Percentiles rank a stretch among this genome's conserved stretches.
Conservation (phyloP, 257 asterid species). For the Mitragyna speciosa region DNA sequence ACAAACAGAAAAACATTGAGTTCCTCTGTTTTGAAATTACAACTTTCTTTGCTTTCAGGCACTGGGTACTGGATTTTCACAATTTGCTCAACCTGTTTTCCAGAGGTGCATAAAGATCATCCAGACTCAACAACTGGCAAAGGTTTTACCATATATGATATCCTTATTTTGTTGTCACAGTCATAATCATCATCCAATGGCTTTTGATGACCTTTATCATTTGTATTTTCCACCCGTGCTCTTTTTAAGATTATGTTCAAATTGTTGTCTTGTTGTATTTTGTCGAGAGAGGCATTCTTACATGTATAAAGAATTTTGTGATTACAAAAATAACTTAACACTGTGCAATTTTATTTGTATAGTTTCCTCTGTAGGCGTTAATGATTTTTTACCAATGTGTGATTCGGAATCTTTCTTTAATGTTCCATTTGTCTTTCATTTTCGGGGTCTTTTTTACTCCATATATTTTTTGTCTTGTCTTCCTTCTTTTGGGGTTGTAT, state of each 20-base stretch:
- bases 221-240: background rate
- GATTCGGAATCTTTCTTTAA: background rate
- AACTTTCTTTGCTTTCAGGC: conserved; percentile 55
- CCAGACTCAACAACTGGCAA: conserved; percentile 89
- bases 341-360: background rate
- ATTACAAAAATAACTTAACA: background rate
- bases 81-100: conserved; percentile 88
- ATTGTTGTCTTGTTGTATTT: background rate
- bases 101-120: conserved; percentile 94
- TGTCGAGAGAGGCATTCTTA: background rate
- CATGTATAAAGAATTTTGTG: background rate
- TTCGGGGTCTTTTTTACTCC: background rate
- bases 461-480: background rate
- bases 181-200: background rate
- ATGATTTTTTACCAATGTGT: background rate
- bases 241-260: background rate
- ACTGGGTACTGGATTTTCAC: conserved; percentile 78
- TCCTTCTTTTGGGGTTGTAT: background rate
- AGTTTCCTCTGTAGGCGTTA: background rate
- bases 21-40: background rate
- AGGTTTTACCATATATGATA: conserved; percentile 51
- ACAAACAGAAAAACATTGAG: background rate
- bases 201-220: background rate
- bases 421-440: background rate
- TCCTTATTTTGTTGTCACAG: background rate